Base-by-base conservation (phyloP, 2,329 filamentous ascomycete species). In the Nigrospora osmanthi region DNA sequence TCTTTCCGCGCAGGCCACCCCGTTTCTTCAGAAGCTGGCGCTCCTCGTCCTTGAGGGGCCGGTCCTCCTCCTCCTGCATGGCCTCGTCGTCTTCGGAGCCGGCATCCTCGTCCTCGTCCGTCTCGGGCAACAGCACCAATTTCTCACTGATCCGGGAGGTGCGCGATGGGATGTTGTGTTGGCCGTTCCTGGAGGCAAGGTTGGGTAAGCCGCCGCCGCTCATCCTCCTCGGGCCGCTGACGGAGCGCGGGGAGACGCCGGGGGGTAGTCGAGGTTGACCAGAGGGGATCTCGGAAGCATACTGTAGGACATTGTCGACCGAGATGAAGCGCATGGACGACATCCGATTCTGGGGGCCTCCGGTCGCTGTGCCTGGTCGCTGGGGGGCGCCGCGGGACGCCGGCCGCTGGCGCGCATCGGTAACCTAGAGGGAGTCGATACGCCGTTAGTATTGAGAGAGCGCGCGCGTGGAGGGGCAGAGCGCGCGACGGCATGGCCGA, bases 111-210 rank as follows among this genome's bases (percentile, higher is more conserved):
- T 73, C 76, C 44, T 77, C 76, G 4, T 73, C 73, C 1, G 89
- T 85, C 59, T 96, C 91, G 1, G 93, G 93, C 13, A 98, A 75
- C 33, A 97, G 72, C 0, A 98, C 93, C n/a, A 98, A 74, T 67
- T 97, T 97, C 70, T 97, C 89, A 63, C 88, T 95, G 52, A 95
- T 85, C 65, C 97, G 96, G 28, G 89, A 94, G 34, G 89, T 94
- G 43, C 93, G 80, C 6, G 88, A 85, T 0, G 91, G 93, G 53
- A 96, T 68, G 38, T 72, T 76, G 45, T 80, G 75, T 55, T 71
- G 68, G 49, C 75, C 76, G 43, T 70, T 69, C 5, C 73, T 67
- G 35, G 66, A 64, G 40, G 65, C 62, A 16, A 68, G 55, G 31
- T 60, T 62, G n/a, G 71, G 68, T 34, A 72, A 61, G 11, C 67